These are phyloP conservation scores for Neurospora sp. DNA, from an alignment of 495 filamentous ascomycete genomes.

Conservation along the genomic window DNA sequence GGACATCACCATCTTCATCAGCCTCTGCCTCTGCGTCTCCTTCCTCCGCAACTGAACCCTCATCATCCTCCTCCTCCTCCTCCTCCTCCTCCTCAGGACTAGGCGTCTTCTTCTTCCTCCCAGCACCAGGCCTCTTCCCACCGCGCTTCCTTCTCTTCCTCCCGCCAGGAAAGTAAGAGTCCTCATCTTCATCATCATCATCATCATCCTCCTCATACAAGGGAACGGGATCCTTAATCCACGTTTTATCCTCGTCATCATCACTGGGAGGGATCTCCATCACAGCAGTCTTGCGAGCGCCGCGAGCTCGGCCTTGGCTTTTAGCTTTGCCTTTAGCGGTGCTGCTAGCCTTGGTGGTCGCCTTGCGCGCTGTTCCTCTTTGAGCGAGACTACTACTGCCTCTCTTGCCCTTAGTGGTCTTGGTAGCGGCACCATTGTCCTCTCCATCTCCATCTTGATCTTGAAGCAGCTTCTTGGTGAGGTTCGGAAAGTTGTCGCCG, in stretches of 20 bases:
- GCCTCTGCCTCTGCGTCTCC: neutral
- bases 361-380: slow-evolving; percentile 11
- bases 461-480: slow-evolving; percentile 36
- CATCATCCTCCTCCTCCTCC: neutral
- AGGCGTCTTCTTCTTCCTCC: slow-evolving; percentile 15
- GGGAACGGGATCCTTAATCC: neutral
- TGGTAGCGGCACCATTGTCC: neutral
- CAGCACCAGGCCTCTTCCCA: slow-evolving; percentile 19
- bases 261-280: neutral
- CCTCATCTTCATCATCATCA: slow-evolving; percentile 13
- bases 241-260: slow-evolving; percentile 9
- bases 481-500: slow-evolving; percentile 41
- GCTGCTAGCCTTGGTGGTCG: slow-evolving; percentile 10
- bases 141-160: slow-evolving; percentile 17
- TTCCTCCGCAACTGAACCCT: neutral
- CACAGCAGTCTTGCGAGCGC: neutral
- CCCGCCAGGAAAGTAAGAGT: slow-evolving; percentile 4
- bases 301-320: neutral
- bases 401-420: slow-evolving; percentile 12
- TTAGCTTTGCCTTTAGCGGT: slow-evolving; percentile 3
- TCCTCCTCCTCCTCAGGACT: neutral
- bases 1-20: neutral
- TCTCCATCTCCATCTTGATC: slow-evolving; percentile 21
- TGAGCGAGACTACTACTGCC: slow-evolving; percentile 1
- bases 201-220: slow-evolving; percentile 9